Evolutionary conservation across 495 filamentous ascomycete genomes (phyloP).

Genomic region (Amphirosellinia nigrospora): DNA sequence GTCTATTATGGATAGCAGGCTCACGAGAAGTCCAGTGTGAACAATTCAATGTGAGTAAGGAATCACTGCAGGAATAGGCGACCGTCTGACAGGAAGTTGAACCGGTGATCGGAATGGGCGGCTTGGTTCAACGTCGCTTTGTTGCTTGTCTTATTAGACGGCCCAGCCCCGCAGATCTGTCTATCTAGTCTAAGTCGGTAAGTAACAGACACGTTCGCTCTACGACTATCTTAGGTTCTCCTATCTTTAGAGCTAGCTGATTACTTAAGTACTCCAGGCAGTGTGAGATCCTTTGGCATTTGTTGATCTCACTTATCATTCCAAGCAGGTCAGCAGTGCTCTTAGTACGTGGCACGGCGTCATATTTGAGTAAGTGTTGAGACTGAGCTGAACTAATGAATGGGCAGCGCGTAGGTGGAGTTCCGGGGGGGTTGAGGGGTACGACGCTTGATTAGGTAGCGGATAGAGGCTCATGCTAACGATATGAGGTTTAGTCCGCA

Average conservation of each 20-base stretch:
- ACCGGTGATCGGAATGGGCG: conserved; percentile 8
- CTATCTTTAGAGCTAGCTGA: conserved; percentile 16
- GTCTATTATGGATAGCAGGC: neutral
- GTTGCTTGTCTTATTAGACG: neutral
- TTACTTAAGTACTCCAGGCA: neutral
- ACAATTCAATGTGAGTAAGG: neutral
- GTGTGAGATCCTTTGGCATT: conserved; percentile 8
- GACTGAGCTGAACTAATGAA: conserved; percentile 15
- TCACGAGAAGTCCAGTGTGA: conserved; percentile 2
- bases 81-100: conserved; percentile 6
- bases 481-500: neutral
- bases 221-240: neutral
- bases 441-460: neutral
- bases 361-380: neutral
- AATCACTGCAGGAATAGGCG: neutral
- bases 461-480: conserved; percentile 16
- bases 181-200: neutral
- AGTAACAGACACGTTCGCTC: neutral
- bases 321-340: conserved; percentile 6
- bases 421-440: conserved; percentile 7
- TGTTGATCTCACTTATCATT: conserved; percentile 21
- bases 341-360: neutral
- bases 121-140: conserved; percentile 19
- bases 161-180: conserved; percentile 5
- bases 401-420: conserved; percentile 4